Base-by-base conservation (phyloP, 495 filamentous ascomycete species). In the Cercophora samala region DNA sequence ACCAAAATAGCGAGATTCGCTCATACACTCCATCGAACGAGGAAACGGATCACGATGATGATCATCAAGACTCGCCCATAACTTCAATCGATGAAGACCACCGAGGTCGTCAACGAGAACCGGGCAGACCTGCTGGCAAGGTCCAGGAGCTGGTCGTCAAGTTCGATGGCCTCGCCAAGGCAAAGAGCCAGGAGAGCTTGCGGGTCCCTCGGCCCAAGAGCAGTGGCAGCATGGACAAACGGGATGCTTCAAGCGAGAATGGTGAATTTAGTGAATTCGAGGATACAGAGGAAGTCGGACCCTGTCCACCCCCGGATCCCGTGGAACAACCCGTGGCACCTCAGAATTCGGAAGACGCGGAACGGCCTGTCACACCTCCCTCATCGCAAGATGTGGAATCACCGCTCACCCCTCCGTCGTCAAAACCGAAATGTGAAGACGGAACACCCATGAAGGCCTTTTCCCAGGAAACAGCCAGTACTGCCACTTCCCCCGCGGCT, bases 261-360 rank as follows among this genome's bases (percentile, higher is more conserved):
- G 78, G 69, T n/a, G 81, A 83, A 26, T 83, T 83, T 68, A 83
- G 81, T 5, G 82, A 87, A 59, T 86, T 87, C 68, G 82, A 83
- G 56, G 84, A 85, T 67, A 75, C 73, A 22, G 75, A 79, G 60
- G 72, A 78, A 25, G 73, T 65, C n/a, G 72, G 72, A 21, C 69
- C 64, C 29, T 24, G 37, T 3, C 15, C 55, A 58, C 17, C 32
- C n/a, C 29, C 15, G 64, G 60, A 23, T 32, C 29, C n/a, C 24
- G 63, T 42, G 22, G 54, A 64, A 58, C 19, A 17, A 5, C 23
- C 62, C 11, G 37, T 42, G 26, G 21, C 37, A 29, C 58, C 58
- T 25, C 58, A 56, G 42, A 21, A 18, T 2, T 2, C 37, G 42
- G 24, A 59, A 59, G 32, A 23, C 19, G 1, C 21, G 17, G 58